A percentile compares a stretch with the other conserved stretches of the same genome.
These are phyloP conservation scores for Boletus rufocinnamomeus DNA, from an alignment of 768 basidiomycete species.

Conservation along the genomic window DNA sequence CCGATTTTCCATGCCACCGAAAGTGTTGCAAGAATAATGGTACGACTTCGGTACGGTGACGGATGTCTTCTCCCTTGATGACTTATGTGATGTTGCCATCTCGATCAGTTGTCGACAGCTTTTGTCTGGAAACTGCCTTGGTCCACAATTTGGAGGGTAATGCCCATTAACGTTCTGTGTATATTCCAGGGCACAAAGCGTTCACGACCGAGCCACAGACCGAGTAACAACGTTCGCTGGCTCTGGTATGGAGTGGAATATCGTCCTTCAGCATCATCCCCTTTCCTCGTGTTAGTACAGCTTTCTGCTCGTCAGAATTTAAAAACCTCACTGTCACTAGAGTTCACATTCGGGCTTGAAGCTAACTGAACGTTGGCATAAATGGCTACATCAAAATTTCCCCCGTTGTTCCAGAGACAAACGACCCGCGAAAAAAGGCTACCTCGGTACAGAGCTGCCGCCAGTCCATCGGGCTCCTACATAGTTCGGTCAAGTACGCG, in stretches of 20 bases:
- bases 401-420: neutral
- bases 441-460: neutral
- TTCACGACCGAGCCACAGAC: neutral
- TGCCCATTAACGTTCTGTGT: too few species aligned
- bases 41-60: too few species aligned
- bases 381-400: neutral
- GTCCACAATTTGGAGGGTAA: too few species aligned
- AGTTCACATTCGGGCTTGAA: neutral
- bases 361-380: neutral
- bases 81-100: too few species aligned
- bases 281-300: neutral
- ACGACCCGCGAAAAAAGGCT: neutral
- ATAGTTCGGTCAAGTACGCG: neutral
- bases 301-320: neutral
- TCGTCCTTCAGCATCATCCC: neutral
- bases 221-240: neutral
- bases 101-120: too few species aligned
- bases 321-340: neutral
- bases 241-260: neutral
- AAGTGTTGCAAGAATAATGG: too few species aligned
- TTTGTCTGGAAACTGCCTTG: too few species aligned
- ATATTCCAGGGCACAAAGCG: too few species aligned
- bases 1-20: too few species aligned
- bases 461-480: neutral
- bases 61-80: too few species aligned